A percentile compares a stretch with the other conserved stretches of the same genome.
Evolutionary conservation across 2,329 filamentous ascomycete species (phyloP).

Genomic region (Trichoderma endophyticum): DNA sequence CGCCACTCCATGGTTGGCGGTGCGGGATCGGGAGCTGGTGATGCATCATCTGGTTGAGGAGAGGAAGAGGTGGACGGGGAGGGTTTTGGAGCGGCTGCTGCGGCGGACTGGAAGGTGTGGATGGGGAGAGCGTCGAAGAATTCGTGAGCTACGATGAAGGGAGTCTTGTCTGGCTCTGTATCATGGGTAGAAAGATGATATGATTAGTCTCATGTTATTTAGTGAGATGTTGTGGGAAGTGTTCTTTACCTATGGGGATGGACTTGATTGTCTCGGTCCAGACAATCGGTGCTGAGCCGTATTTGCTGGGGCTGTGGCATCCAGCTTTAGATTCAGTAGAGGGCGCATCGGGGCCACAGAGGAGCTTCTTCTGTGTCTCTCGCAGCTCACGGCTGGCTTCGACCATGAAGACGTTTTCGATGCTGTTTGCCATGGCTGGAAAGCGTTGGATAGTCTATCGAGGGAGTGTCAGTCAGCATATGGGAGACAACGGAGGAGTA

Average conservation of each 20-base stretch:
- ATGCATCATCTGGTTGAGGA: not conserved
- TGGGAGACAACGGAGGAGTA: too few species aligned
- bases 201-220: not conserved
- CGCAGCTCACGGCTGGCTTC: constrained; percentile 85
- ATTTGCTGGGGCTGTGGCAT: constrained; percentile 71
- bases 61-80: not conserved
- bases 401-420: constrained; percentile 89
- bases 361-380: constrained; percentile 71
- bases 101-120: constrained; percentile 82
- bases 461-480: not conserved
- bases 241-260: constrained; percentile 62
- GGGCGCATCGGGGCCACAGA: constrained; percentile 69
- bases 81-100: constrained; percentile 28
- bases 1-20: constrained; percentile 61
- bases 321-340: constrained; percentile 71
- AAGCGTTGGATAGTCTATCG: constrained; percentile 80
- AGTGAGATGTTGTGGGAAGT: not conserved
- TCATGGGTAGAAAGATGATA: too few species aligned
- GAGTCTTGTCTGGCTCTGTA: constrained; percentile 64
- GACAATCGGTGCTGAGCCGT: constrained; percentile 69
- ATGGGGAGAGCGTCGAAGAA: constrained; percentile 98
- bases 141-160: constrained; percentile 94
- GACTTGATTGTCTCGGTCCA: constrained; percentile 89
- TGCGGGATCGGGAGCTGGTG: constrained; percentile 23
- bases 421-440: constrained; percentile 68